These are phyloP conservation scores for Colletotrichum liaoningense DNA, from an alignment of 2,329 filamentous ascomycete species.

Conservation along the genomic window DNA sequence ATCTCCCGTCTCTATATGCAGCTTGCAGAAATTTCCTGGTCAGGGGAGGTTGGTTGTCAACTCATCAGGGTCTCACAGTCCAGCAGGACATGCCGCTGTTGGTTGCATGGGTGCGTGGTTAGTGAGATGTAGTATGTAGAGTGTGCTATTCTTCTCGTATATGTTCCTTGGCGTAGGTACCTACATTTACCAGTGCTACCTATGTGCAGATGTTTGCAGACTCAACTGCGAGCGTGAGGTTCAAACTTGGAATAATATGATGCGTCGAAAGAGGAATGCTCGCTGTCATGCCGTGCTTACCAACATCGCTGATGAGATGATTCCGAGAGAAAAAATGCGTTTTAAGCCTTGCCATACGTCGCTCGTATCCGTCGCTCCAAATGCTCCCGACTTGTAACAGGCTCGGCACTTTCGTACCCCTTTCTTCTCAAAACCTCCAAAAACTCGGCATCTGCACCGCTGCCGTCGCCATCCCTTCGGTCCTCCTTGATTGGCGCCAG, in stretches of 20 bases:
- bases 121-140: background rate
- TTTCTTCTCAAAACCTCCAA: constrained; percentile 31
- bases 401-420: constrained; percentile 26
- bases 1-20: background rate
- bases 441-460: constrained; percentile 6
- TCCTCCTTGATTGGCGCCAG: constrained; percentile 21
- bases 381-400: constrained; percentile 33
- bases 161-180: background rate
- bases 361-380: constrained; percentile 31
- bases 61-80: background rate
- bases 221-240: background rate
- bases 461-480: background rate
- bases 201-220: background rate
- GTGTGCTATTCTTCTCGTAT: background rate
- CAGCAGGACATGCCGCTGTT: background rate
- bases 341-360: constrained; percentile 17
- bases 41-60: background rate
- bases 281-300: background rate
- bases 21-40: background rate
- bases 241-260: background rate
- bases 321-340: background rate
- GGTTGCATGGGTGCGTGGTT: background rate
- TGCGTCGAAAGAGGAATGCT: background rate
- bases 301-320: too few relatives aligned
- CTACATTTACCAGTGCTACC: background rate